Percentiles rank a stretch among this genome's conserved stretches.
Evolutionary conservation across 805 yeast genomes (phyloP).

Genomic region (Myxozyma neotropica): DNA sequence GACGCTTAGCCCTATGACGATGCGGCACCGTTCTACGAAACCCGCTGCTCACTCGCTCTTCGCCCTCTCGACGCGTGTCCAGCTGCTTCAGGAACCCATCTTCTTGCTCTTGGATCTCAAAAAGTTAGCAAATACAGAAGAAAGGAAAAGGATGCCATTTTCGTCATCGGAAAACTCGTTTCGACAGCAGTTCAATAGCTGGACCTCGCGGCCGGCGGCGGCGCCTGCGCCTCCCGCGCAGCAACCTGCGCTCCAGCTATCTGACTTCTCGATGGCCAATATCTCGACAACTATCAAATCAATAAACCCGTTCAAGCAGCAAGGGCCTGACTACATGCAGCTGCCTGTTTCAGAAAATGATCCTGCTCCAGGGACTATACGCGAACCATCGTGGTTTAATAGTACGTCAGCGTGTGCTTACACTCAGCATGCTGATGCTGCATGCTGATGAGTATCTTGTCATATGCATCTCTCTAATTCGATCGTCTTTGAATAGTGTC

Average conservation of each 20-base stretch:
- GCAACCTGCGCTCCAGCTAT: conserved; percentile 5
- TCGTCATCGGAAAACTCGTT: conserved; percentile 29
- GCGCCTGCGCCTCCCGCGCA: conserved; percentile 17
- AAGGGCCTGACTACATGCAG: conserved; percentile 50
- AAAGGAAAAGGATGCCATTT: background rate
- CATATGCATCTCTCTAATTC: no score
- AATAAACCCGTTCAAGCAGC: conserved; percentile 28
- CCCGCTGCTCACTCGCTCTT: no score
- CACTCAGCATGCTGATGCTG: background rate
- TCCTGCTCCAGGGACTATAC: conserved; percentile 46
- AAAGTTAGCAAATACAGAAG: no score
- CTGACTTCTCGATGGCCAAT: conserved; percentile 23
- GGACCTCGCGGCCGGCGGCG: conserved; percentile 26
- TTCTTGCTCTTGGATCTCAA: no score
- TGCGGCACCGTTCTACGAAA: no score
- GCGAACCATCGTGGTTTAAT: conserved; percentile 72
- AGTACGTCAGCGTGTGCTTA: conserved; percentile 21
- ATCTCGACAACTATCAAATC: conserved; percentile 17
- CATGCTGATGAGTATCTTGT: no score
- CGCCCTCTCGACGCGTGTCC: no score
- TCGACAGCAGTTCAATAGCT: conserved; percentile 29
- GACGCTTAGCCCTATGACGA: no score
- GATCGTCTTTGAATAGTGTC: conserved; percentile 44
- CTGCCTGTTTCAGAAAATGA: conserved; percentile 66
- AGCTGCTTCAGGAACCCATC: no score